These are phyloP conservation scores for Fusarium pseudocircinatum DNA, from an alignment of 2,329 filamentous ascomycete species.

Conservation along the genomic window DNA sequence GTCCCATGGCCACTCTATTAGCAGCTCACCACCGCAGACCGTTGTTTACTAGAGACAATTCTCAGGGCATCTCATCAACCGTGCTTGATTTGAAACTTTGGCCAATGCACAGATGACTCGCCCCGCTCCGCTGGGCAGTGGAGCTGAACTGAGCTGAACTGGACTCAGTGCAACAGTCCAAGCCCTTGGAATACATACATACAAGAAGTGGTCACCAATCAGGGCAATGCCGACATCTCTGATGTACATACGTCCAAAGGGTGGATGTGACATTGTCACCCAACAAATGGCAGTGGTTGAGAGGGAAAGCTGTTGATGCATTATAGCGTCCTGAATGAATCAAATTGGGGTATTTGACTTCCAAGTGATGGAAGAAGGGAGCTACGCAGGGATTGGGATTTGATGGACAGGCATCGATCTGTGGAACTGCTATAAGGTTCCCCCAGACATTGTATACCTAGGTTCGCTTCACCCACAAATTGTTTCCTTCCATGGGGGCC, in stretches of 20 bases:
- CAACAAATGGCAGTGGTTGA: not conserved
- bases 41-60: conserved; percentile 1
- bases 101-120: not conserved
- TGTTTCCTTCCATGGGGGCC: conserved; percentile 19
- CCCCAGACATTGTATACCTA: not conserved
- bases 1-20: conserved; percentile 16
- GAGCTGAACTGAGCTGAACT: conserved; percentile 8
- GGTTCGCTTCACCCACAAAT: conserved; percentile 21
- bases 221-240: conserved; percentile 12
- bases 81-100: conserved; percentile 22
- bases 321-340: conserved; percentile 13
- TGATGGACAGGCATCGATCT: conserved; percentile 14
- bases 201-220: conserved; percentile 17
- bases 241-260: not conserved
- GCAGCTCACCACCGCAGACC: conserved; percentile 1
- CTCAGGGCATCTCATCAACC: conserved; percentile 18
- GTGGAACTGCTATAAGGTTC: conserved; percentile 5
- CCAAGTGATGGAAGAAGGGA: not conserved
- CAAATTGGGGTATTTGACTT: not conserved
- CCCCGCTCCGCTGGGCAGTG: not conserved
- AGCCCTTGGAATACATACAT: not conserved
- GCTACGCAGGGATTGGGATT: conserved; percentile 15
- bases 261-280: conserved; percentile 2
- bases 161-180: conserved; percentile 7
- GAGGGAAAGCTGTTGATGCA: not conserved